phyloP scores from a whole-genome alignment of 352 stramenopile species.

The Phytophthora hibernalis region DNA sequence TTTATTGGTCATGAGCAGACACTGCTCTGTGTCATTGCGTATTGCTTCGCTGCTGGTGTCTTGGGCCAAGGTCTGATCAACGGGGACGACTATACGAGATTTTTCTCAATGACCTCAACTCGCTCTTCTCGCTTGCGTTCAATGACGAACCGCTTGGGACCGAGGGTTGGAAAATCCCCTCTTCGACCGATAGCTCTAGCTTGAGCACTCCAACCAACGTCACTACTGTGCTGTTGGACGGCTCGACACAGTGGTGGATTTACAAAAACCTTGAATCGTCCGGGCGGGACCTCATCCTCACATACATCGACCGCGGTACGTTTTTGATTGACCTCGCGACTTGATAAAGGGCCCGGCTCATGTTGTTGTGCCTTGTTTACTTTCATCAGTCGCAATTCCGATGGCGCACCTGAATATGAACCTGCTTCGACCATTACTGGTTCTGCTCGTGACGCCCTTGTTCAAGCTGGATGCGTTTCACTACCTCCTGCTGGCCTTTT shows the following conservation, averaged over 20 bases:
- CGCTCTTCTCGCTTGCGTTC: slow-evolving; percentile 51
- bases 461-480: slow-evolving; percentile 82
- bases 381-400: slow-evolving; percentile 58
- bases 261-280: slow-evolving; percentile 68
- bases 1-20: slow-evolving; percentile 69
- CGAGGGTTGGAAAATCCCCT: background rate
- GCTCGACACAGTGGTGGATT: slow-evolving; percentile 57
- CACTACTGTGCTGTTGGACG: slow-evolving; percentile 43
- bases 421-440: slow-evolving; percentile 65
- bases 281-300: slow-evolving; percentile 44
- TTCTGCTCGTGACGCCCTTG: slow-evolving; percentile 67
- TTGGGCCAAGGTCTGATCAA: slow-evolving; percentile 57
- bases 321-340: background rate
- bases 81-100: slow-evolving; percentile 48
- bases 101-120: slow-evolving; percentile 63
- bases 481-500: slow-evolving; percentile 71
- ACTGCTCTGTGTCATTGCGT: slow-evolving; percentile 68
- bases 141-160: slow-evolving; percentile 5
- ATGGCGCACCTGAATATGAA: slow-evolving; percentile 76
- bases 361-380: background rate
- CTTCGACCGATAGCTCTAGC: background rate
- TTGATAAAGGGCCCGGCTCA: background rate
- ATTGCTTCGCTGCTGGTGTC: slow-evolving; percentile 69
- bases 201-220: slow-evolving; percentile 1
- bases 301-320: slow-evolving; percentile 62